These are phyloP conservation scores for Myxozyma lipomycoides DNA, from an alignment of 805 yeast genomes.

Conservation along the genomic window DNA sequence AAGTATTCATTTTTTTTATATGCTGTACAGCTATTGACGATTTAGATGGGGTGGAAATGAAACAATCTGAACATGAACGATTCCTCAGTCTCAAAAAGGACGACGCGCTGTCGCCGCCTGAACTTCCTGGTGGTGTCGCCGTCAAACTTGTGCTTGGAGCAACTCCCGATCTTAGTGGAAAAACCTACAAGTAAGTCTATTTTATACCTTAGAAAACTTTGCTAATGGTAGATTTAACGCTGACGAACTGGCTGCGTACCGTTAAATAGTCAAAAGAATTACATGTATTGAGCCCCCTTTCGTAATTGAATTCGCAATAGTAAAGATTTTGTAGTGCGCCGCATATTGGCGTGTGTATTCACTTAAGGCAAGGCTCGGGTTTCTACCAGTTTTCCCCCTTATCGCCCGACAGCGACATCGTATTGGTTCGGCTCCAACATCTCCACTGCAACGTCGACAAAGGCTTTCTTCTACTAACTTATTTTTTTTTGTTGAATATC, in stretches of 20 bases:
- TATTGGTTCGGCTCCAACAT: no score
- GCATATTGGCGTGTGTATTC: no score
- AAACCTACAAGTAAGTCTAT: constrained; percentile 58
- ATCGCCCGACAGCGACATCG: no score
- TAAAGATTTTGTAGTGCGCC: no score
- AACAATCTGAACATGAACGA: constrained; percentile 51
- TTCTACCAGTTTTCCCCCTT: no score
- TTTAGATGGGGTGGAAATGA: constrained; percentile 54
- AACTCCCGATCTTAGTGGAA: constrained; percentile 56
- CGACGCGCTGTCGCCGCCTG: constrained; percentile 59
- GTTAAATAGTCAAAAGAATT: not conserved
- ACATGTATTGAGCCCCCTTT: no score
- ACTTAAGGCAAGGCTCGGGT: no score
- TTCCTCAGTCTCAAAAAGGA: constrained; percentile 61
- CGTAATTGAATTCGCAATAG: no score
- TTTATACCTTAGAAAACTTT: no score
- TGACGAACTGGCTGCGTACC: constrained; percentile 14
- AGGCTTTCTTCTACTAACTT: no score
- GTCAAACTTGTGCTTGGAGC: constrained; percentile 67
- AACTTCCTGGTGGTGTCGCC: constrained; percentile 66
- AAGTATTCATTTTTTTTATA: constrained; percentile 17
- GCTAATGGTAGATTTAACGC: constrained; percentile 16
- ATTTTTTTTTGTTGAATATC: not conserved
- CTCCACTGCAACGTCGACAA: no score
- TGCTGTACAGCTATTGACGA: no score